A percentile compares a stretch with the other conserved stretches of the same genome.
phyloP scores from a whole-genome alignment of 202 grass and related monocot species.

The Alloteropsis angusta region DNA sequence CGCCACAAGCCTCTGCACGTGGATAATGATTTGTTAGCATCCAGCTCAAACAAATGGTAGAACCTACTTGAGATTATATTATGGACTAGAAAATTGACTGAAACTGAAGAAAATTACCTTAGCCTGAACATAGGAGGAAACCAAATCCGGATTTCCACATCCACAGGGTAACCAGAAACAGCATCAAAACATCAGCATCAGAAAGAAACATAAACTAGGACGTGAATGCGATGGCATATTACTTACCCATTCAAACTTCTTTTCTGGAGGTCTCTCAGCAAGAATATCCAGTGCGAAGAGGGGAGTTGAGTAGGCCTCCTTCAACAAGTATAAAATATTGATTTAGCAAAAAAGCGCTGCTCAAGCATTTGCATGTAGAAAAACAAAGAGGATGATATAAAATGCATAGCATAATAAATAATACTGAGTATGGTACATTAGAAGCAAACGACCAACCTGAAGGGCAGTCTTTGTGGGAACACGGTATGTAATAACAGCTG shows the following conservation, averaged over 20 bases:
- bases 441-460: slow-evolving; percentile 44
- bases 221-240: neutral
- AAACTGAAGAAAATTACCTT: slow-evolving; percentile 50
- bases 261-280: slow-evolving; percentile 66
- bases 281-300: slow-evolving; percentile 76
- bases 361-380: neutral
- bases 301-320: slow-evolving; percentile 88
- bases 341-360: neutral
- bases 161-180: slow-evolving; percentile 7
- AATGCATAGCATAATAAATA: neutral
- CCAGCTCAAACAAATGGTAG: neutral
- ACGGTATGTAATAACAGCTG: slow-evolving; percentile 75
- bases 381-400: neutral
- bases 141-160: slow-evolving; percentile 15
- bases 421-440: neutral
- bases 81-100: neutral
- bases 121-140: slow-evolving; percentile 42
- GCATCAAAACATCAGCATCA: slow-evolving; percentile 24
- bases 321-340: slow-evolving; percentile 22
- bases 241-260: slow-evolving; percentile 98
- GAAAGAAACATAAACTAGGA: neutral
- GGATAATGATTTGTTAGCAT: slow-evolving; percentile 9
- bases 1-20: slow-evolving; percentile 49
- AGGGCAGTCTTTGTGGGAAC: slow-evolving; percentile 83
- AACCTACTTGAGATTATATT: neutral